Evolutionary conservation across 306 rosid genomes (phyloP).

Genomic region (Gleditsia sinensis): DNA sequence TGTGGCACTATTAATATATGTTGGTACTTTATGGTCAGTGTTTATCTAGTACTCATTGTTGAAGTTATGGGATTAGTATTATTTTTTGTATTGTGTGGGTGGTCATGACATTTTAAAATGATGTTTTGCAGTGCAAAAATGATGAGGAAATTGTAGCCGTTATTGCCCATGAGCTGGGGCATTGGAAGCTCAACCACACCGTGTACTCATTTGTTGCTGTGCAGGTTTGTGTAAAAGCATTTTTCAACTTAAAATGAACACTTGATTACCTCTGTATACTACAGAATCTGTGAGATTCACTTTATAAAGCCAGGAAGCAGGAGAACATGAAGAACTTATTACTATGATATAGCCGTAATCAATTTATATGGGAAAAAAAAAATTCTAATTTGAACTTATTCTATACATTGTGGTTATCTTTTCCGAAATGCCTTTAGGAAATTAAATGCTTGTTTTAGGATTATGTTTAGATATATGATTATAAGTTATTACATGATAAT

Average conservation of each 20-base stretch:
- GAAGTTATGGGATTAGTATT: neutral
- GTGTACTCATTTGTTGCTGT: constrained; percentile 88
- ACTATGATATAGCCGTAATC: neutral
- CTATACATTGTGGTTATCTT: neutral
- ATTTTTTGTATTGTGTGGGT: neutral
- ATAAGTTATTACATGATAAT: neutral
- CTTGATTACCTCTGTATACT: constrained; percentile 3
- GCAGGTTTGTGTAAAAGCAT: constrained; percentile 67
- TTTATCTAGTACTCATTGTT: neutral
- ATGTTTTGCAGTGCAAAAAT: constrained; percentile 75
- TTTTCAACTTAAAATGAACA: constrained; percentile 26
- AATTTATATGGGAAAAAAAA: constrained; percentile 1
- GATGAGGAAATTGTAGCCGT: constrained; percentile 97
- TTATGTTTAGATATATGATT: constrained; percentile 25
- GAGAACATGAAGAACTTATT: neutral
- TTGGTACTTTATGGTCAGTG: neutral
- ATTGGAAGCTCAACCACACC: constrained; percentile 97
- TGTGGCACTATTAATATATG: neutral
- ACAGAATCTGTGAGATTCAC: constrained; percentile 3
- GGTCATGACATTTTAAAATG: constrained; percentile 24
- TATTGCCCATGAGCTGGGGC: constrained; percentile 97
- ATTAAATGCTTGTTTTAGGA: constrained; percentile 14
- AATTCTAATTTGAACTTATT: neutral
- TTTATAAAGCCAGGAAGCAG: constrained; percentile 20
- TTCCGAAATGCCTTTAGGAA: constrained; percentile 8